Conservation (phyloP, 768 basidiomycete genomes). For the Termitomyces bulborhizus region DNA sequence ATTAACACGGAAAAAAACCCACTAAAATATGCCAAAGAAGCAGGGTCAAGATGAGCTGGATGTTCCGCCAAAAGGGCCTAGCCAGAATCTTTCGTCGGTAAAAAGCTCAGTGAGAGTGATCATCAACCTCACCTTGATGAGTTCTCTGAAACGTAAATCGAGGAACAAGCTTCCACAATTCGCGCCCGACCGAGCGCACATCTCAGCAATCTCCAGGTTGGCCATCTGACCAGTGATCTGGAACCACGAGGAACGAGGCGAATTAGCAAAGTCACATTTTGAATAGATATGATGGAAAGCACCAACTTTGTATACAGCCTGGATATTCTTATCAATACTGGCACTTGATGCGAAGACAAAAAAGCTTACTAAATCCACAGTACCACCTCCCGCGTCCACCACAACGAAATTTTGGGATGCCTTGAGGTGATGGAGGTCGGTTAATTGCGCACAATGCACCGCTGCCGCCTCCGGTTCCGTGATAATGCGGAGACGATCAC, state of each 20-base stretch:
- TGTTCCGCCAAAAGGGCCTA: constrained; percentile 68
- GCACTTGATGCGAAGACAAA: constrained; percentile 13
- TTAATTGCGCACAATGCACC: constrained; percentile 80
- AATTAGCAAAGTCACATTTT: not conserved
- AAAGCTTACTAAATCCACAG: constrained; percentile 36
- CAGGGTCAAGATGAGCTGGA: constrained; percentile 76
- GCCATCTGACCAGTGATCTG: constrained; percentile 74
- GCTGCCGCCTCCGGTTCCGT: constrained; percentile 86
- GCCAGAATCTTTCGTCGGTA: not conserved
- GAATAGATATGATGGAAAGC: not conserved
- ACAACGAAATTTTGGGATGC: constrained; percentile 85
- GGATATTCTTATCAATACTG: constrained; percentile 16
- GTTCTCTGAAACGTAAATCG: constrained; percentile 78
- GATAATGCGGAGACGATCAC: constrained; percentile 78
- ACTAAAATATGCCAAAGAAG: constrained; percentile 81
- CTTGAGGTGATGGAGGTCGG: constrained; percentile 71
- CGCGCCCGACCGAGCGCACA: constrained; percentile 81
- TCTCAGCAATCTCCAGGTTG: constrained; percentile 86
- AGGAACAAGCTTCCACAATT: constrained; percentile 87
- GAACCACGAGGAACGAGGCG: constrained; percentile 17
- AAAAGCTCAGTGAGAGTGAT: not conserved
- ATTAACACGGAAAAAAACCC: constrained; percentile 14
- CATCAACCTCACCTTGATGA: constrained; percentile 48
- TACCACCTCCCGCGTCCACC: constrained; percentile 88
- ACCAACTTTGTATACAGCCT: constrained; percentile 54